phyloP scores from a whole-genome alignment of 1,284 basidiomycete species.

The Puccinia triticina region DNA sequence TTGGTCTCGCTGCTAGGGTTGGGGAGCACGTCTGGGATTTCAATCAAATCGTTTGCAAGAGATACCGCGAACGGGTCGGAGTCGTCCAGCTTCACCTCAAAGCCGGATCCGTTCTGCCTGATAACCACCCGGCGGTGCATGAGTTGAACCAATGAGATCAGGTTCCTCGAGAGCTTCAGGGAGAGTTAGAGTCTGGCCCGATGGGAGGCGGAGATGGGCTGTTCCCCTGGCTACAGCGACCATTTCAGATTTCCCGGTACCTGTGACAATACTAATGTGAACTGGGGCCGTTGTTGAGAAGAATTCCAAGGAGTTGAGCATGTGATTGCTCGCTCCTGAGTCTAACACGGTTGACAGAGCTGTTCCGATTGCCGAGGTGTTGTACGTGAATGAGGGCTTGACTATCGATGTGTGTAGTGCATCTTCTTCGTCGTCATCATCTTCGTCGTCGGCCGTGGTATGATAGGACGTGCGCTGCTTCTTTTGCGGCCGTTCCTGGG shows the following conservation, averaged over 20 bases:
- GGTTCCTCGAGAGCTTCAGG: not conserved
- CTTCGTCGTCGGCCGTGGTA: not conserved
- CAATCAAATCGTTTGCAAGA: not conserved
- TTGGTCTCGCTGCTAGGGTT: too few species aligned
- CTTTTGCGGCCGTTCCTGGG: not conserved
- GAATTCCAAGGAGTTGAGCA: not conserved
- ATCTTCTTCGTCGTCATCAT: too few species aligned
- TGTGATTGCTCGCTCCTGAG: constrained; percentile 7
- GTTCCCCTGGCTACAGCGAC: not conserved
- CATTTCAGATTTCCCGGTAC: not conserved
- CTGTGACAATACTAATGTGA: not conserved
- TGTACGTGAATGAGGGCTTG: too few species aligned
- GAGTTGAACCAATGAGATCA: not conserved
- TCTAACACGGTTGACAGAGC: not conserved
- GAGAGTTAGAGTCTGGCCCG: not conserved
- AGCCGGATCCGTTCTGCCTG: too few species aligned
- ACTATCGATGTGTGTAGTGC: not conserved
- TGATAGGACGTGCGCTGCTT: not conserved
- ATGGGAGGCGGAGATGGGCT: not conserved
- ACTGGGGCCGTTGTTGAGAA: not conserved
- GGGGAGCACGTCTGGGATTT: too few species aligned
- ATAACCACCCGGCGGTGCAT: not conserved
- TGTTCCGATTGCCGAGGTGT: too few species aligned
- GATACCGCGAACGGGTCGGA: not conserved
- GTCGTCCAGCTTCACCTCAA: not conserved